phyloP scores from a whole-genome alignment of 2,329 filamentous ascomycete genomes.

The Botrytis elliptica region DNA sequence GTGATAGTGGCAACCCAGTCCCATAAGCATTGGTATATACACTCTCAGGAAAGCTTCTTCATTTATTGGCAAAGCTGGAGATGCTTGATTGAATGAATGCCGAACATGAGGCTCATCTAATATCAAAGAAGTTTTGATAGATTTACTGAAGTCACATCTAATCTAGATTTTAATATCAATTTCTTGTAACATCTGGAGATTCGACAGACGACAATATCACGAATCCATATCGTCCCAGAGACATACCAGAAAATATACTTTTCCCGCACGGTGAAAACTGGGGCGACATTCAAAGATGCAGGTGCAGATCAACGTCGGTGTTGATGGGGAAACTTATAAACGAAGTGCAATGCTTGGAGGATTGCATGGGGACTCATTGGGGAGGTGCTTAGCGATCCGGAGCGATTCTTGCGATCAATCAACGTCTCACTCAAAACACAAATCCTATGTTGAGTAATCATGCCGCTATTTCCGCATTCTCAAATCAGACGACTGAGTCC shows the following conservation, averaged over 20 bases:
- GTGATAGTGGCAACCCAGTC: not conserved
- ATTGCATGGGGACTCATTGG: not conserved
- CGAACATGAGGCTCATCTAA: not conserved
- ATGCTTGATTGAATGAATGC: not conserved
- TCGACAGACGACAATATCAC: not conserved
- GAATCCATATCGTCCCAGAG: not conserved
- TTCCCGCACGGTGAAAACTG: not conserved
- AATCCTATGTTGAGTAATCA: too few species aligned
- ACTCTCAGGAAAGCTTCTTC: not conserved
- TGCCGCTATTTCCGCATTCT: not conserved
- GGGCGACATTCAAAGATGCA: not conserved
- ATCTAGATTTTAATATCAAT: not conserved
- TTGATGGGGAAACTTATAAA: not conserved
- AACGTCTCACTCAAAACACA: not conserved
- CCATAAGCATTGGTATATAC: not conserved
- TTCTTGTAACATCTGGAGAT: not conserved
- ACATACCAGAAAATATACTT: not conserved
- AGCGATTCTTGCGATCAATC: not conserved
- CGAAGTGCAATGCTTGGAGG: not conserved
- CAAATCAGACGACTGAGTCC: not conserved
- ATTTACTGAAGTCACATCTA: not conserved
- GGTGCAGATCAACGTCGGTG: not conserved
- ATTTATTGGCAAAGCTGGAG: not conserved
- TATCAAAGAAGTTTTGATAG: too few species aligned
- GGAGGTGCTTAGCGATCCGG: not conserved